Conservation (phyloP, 1,284 basidiomycete species). For the Volvariella surrecta region DNA sequence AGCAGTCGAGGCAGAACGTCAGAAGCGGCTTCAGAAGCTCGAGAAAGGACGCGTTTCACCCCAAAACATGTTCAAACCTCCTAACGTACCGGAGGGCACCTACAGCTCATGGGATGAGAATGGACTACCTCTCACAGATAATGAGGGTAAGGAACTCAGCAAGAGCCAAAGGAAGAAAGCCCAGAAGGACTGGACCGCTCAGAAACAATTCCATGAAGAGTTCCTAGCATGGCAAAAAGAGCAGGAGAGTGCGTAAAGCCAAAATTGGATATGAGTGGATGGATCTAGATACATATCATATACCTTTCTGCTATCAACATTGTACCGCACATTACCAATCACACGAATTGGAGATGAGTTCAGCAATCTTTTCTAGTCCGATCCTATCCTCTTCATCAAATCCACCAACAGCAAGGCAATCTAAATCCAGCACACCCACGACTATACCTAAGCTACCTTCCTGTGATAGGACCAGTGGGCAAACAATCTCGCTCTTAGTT, state of each 20-base stretch:
- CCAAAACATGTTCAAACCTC: constrained; percentile 77
- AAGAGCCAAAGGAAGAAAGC: constrained; percentile 81
- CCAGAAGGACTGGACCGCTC: constrained; percentile 70
- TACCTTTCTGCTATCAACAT: constrained; percentile 7
- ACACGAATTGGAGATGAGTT: constrained; percentile 39
- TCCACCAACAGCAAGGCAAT: constrained; percentile 64
- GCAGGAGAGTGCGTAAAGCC: constrained; percentile 12
- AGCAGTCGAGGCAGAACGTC: constrained; percentile 60
- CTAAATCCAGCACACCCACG: constrained; percentile 80
- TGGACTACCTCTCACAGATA: constrained; percentile 82
- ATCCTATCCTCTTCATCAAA: constrained; percentile 69
- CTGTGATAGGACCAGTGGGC: constrained; percentile 50
- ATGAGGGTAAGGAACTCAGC: constrained; percentile 77
- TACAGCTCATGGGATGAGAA: constrained; percentile 80
- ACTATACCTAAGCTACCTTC: constrained; percentile 26
- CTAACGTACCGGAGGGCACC: constrained; percentile 57
- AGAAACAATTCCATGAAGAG: constrained; percentile 76
- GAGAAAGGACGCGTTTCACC: constrained; percentile 81
- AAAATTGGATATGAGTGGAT: neutral
- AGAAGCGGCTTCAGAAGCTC: constrained; percentile 75
- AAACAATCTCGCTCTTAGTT: constrained; percentile 82
- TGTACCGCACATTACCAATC: constrained; percentile 24
- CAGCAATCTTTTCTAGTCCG: constrained; percentile 66
- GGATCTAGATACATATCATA: constrained; percentile 6
- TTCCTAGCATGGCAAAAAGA: constrained; percentile 55